Evolutionary conservation across 306 rosid genomes (phyloP).

Genomic region (Castanopsis chinensis): DNA sequence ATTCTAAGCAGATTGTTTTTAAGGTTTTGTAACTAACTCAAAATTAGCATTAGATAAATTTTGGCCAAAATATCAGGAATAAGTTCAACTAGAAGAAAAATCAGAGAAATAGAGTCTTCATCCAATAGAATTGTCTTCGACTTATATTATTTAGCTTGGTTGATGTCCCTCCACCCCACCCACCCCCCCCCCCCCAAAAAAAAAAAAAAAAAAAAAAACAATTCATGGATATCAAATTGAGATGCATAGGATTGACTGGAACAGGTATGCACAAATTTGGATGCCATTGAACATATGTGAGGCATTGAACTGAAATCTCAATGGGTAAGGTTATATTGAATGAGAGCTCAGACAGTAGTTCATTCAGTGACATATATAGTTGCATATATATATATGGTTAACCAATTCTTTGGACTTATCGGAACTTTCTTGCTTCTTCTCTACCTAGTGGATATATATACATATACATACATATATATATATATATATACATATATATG

Average conservation of each 20-base stretch:
- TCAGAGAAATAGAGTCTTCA: not conserved
- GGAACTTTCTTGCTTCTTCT: not conserved
- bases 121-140: not conserved
- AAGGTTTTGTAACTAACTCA: not conserved
- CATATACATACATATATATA: not conserved
- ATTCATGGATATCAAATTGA: no score
- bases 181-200: no score
- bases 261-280: not conserved
- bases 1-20: not conserved
- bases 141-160: not conserved
- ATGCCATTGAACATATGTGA: not conserved
- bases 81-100: not conserved
- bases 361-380: not conserved
- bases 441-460: not conserved
- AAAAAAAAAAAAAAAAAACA: no score
- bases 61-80: not conserved
- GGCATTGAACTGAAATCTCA: not conserved
- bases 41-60: not conserved
- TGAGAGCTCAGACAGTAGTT: not conserved
- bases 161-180: not conserved
- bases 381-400: not conserved
- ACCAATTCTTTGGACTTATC: not conserved
- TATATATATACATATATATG: no score
- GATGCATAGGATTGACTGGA: not conserved
- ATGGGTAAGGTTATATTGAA: not conserved